A percentile compares a stretch with the other conserved stretches of the same genome.
Evolutionary conservation across 495 filamentous ascomycete genomes (phyloP).

Genomic region (Clavariopsis aquatica): DNA sequence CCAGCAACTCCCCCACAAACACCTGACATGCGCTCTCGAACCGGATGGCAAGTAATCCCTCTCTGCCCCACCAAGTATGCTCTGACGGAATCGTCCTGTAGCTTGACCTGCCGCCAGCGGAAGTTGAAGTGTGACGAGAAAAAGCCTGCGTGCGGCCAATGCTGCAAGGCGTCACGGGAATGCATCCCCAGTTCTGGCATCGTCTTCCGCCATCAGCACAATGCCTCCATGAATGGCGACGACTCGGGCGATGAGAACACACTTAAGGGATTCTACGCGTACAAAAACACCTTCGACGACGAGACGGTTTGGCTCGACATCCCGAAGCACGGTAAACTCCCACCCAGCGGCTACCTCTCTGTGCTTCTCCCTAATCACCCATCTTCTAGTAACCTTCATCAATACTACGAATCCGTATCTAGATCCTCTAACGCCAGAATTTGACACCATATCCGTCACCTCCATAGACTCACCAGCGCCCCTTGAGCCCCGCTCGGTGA

Average conservation of each 20-base stretch:
- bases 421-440: slow-evolving; percentile 50
- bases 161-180: slow-evolving; percentile 60
- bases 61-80: background rate
- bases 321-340: slow-evolving; percentile 55
- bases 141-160: slow-evolving; percentile 60
- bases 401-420: slow-evolving; percentile 64
- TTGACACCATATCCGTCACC: slow-evolving; percentile 43
- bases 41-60: slow-evolving; percentile 30
- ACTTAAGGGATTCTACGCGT: slow-evolving; percentile 67
- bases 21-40: slow-evolving; percentile 33
- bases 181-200: slow-evolving; percentile 65
- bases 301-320: slow-evolving; percentile 65
- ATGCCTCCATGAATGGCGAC: slow-evolving; percentile 66
- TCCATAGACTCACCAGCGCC: slow-evolving; percentile 23
- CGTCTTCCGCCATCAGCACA: slow-evolving; percentile 71
- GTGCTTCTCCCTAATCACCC: background rate
- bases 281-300: slow-evolving; percentile 67
- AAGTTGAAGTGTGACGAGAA: slow-evolving; percentile 68
- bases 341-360: background rate
- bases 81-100: slow-evolving; percentile 31
- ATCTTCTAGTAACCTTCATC: slow-evolving; percentile 59
- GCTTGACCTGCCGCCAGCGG: slow-evolving; percentile 63
- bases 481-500: slow-evolving; percentile 13
- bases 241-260: slow-evolving; percentile 46
- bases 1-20: background rate